These are phyloP conservation scores for Sclerotinia glacialis DNA, from an alignment of 2,329 filamentous ascomycete genomes.

Conservation along the genomic window DNA sequence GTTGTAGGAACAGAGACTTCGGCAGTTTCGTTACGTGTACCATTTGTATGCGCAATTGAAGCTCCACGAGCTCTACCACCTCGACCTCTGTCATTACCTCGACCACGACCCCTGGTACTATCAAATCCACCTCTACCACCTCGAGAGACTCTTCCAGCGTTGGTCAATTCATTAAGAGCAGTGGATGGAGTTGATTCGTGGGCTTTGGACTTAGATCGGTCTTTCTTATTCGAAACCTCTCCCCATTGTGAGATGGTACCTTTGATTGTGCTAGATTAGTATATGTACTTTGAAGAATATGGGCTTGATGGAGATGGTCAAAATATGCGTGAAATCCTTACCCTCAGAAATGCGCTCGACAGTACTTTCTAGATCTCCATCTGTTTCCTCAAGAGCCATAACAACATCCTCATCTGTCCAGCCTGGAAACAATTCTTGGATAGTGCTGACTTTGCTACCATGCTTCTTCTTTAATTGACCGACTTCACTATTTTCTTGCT, in stretches of 20 bases:
- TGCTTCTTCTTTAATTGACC: slow-evolving; percentile 91
- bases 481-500: slow-evolving; percentile 79
- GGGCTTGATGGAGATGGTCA: background rate
- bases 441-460: slow-evolving; percentile 69
- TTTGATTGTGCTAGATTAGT: slow-evolving; percentile 39
- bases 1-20: slow-evolving; percentile 65
- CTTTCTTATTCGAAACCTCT: slow-evolving; percentile 81
- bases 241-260: slow-evolving; percentile 80
- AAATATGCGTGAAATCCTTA: slow-evolving; percentile 42
- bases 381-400: slow-evolving; percentile 85
- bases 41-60: slow-evolving; percentile 59
- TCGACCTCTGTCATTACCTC: slow-evolving; percentile 61
- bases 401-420: slow-evolving; percentile 96
- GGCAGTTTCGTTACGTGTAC: slow-evolving; percentile 56
- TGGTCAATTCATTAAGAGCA: slow-evolving; percentile 51
- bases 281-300: slow-evolving; percentile 5
- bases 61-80: slow-evolving; percentile 61
- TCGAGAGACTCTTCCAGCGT: slow-evolving; percentile 50
- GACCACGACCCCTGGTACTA: slow-evolving; percentile 57
- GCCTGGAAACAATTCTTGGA: slow-evolving; percentile 91
- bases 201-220: slow-evolving; percentile 67
- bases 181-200: slow-evolving; percentile 51
- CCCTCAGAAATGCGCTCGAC: slow-evolving; percentile 79
- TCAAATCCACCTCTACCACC: slow-evolving; percentile 60
- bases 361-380: slow-evolving; percentile 71